Evolutionary conservation across 768 basidiomycete genomes (phyloP), one percentile per base, ranked within the genome.

Genomic region (Russula sp.): DNA sequence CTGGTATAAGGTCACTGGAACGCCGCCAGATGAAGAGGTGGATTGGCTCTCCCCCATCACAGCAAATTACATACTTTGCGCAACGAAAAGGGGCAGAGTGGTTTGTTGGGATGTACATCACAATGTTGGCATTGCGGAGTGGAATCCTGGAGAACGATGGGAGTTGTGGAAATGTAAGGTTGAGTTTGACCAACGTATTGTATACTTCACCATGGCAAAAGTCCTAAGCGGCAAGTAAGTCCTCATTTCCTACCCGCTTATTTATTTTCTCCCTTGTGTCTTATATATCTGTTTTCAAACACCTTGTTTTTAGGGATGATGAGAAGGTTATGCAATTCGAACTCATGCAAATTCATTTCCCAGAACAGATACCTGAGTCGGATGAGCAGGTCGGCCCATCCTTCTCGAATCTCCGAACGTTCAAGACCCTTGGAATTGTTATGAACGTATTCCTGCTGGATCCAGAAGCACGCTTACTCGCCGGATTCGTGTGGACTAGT

Each of bases 41-140:
- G 87, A 89, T 65, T 89, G 87, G 87, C 74, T 89, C 6, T 87
- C 86, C 2, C 86, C 88, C 18, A 88, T 89, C 67, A 88, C 87
- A 1, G 85, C 85, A 6, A 85, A 81, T 42, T 89, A 89, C 68
- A 87, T 82, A 4, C 80, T 89, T n/a, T 89, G 86, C 68, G 85
- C 86, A 1, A 89, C 88, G 0, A 88, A 88, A 74, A 84, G 81
- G 53, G 87, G 88, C 6, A 85, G 85, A 68, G 85, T 89, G 20
- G 83, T 89, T 16, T 89, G 87, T 67, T 89, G 88, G 88, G 86
- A 89, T 62, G 82, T 89, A 16, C 81, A 82, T 57, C 77, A 78
- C 3, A 84, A 88, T 55, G 70, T 72, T 16, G 83, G 82, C 63
- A 76, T 88, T 2, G 86, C 85, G 0, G 84, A 88, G 62, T 89